Evolutionary conservation across 306 rosid species (phyloP).

Genomic region (Vigna angularis): DNA sequence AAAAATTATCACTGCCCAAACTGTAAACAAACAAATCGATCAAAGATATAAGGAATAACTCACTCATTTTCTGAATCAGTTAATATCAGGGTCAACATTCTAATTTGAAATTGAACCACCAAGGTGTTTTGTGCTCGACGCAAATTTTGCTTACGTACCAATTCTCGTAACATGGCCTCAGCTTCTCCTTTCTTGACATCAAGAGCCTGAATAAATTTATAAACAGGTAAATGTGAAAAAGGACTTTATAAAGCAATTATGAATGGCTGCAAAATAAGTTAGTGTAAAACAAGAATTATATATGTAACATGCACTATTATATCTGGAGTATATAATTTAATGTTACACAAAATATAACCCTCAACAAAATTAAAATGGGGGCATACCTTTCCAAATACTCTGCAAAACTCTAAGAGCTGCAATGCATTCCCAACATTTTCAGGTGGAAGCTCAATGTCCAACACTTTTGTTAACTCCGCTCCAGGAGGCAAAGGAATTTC

Average conservation of each 20-base stretch:
- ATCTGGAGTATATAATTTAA: slow-evolving; percentile 19
- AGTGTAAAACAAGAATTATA: slow-evolving; percentile 13
- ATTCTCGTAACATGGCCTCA: slow-evolving; percentile 44
- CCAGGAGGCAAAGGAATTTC: slow-evolving; percentile 65
- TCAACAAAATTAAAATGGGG: not conserved
- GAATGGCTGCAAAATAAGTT: slow-evolving; percentile 7
- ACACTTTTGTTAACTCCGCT: slow-evolving; percentile 49
- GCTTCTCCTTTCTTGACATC: slow-evolving; percentile 51
- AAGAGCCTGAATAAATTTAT: slow-evolving; percentile 39
- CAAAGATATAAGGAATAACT: not conserved
- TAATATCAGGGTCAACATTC: slow-evolving; percentile 40
- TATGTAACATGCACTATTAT: slow-evolving; percentile 2
- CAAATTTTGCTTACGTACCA: slow-evolving; percentile 28
- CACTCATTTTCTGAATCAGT: slow-evolving; percentile 44
- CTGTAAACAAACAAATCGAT: not conserved
- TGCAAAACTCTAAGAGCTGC: slow-evolving; percentile 82
- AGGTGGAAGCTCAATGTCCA: slow-evolving; percentile 58
- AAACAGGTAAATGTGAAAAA: slow-evolving; percentile 26
- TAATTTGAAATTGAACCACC: slow-evolving; percentile 42
- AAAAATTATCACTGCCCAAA: not conserved
- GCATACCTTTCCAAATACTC: slow-evolving; percentile 76
- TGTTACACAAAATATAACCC: not conserved
- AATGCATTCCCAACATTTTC: slow-evolving; percentile 76
- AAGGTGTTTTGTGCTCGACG: slow-evolving; percentile 32
- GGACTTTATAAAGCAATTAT: not conserved